Base-by-base conservation (phyloP, 108 stramenopile species). In the Fistulifera pelliculosa region DNA sequence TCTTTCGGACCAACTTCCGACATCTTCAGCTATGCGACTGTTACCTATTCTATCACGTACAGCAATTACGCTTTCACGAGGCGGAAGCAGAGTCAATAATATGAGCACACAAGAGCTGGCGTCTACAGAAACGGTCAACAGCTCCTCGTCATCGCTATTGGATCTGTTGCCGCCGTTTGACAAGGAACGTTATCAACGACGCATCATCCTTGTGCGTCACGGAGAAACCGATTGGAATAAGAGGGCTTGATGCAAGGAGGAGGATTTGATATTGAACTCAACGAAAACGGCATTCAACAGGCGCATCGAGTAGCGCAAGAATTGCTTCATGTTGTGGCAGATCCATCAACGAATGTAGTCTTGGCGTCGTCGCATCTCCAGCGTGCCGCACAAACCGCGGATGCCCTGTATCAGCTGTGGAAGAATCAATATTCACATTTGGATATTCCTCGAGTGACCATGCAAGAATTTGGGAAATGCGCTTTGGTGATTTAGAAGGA, bases 221-320 rank as follows among this genome's bases (percentile, higher is more conserved):
- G 74, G 74, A 13, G 61, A 75, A 61, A 75, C 74, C 25, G 58
- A 75, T 28, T 75, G 74, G 74, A 75, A 75, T 38, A 10, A 13
- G 0, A 41, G 48, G 74, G 74, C 0, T 54, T 49, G 41, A 66
- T 75, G 42, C 74, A 75, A 54, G 74, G 74, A 15, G 74, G 74
- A 24, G 68, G 68, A 17, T 69, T 35, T 22, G 74, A 75, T 49
- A 61, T 75, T 38, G 68, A 64, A 38, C 42, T 75, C 19, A 75
- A 75, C 40, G 61, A 53, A 3, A 58, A 61, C 47, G 74, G 74
- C 13, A 42, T 41, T 38, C 49, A 38, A 15, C 74, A 75, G 54
- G 74, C 74, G 4, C 38, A 14, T 12, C 41, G 23, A 1, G 57
- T 52, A 8, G 64, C 64, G 6, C n/a, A 55, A 13, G 58, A 56